Conservation (phyloP, 768 basidiomycete species). For the Rhodotorula graminis region DNA sequence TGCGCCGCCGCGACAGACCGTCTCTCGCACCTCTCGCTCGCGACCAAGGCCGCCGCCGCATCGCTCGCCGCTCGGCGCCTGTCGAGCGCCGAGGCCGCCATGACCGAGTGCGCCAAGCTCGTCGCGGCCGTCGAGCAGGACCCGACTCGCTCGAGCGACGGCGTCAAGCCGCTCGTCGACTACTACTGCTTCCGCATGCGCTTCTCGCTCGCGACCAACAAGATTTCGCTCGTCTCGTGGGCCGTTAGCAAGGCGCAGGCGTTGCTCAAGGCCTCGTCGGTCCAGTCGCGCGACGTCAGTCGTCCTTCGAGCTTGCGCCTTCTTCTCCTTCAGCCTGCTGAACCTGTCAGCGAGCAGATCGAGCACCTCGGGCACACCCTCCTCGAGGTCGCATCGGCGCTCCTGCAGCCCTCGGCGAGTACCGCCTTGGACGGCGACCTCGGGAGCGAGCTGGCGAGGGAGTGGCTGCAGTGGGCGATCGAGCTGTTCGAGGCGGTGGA, state of each 20-base stretch:
- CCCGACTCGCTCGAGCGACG: neutral
- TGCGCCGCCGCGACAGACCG: neutral
- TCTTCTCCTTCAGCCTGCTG: neutral
- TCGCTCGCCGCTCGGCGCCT: neutral
- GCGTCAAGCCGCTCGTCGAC: slow-evolving; percentile 3
- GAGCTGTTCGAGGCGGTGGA: neutral
- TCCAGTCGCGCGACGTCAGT: slow-evolving; percentile 2
- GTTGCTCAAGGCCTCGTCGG: neutral
- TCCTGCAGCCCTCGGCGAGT: neutral
- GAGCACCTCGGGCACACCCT: neutral
- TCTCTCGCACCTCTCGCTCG: slow-evolving; percentile 14
- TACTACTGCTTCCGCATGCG: slow-evolving; percentile 12
- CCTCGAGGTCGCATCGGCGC: neutral
- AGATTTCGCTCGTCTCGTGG: neutral
- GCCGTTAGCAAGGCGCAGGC: neutral
- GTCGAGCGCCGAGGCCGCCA: neutral
- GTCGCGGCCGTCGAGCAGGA: neutral
- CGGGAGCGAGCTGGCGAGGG: neutral
- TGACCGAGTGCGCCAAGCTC: neutral
- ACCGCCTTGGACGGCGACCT: neutral
- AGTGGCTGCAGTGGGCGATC: neutral
- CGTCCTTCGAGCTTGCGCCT: neutral
- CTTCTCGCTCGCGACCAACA: neutral
- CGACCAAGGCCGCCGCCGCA: neutral
- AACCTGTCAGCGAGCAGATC: neutral